Percentiles rank a stretch among this genome's conserved stretches.
These are phyloP conservation scores for Pseudoturritis turrita DNA, from an alignment of 345 rosid species.

Conservation along the genomic window DNA sequence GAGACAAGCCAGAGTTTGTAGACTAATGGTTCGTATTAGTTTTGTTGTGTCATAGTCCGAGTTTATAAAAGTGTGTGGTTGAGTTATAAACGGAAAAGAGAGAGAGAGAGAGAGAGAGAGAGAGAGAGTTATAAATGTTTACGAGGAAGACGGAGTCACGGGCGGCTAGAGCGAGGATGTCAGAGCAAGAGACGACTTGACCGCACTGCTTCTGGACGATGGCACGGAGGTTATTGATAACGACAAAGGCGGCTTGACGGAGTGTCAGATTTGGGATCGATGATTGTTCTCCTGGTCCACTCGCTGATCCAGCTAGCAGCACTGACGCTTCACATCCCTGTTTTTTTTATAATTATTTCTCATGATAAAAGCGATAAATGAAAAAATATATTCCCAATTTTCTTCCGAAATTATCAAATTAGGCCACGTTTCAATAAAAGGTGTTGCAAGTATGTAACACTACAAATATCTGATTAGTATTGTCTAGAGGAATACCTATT, in stretches of 20 bases:
- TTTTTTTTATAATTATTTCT: not conserved
- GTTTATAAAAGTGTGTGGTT: too few relatives aligned
- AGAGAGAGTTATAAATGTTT: not conserved
- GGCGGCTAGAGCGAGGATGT: slow-evolving; percentile 46
- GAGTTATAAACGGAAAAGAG: not conserved
- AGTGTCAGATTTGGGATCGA: slow-evolving; percentile 54
- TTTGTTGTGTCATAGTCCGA: too few relatives aligned
- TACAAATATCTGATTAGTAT: not conserved
- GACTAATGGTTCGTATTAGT: not conserved
- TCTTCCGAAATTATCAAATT: too few relatives aligned
- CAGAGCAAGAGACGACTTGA: slow-evolving; percentile 49
- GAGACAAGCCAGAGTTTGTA: too few relatives aligned
- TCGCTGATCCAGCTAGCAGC: slow-evolving; percentile 69
- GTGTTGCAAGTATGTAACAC: not conserved
- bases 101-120: not conserved
- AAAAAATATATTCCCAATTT: too few relatives aligned
- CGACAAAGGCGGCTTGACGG: slow-evolving; percentile 35
- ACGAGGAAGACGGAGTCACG: slow-evolving; percentile 47
- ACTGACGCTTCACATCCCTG: slow-evolving; percentile 94
- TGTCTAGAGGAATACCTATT: not conserved
- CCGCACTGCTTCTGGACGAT: slow-evolving; percentile 38
- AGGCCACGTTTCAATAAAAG: not conserved
- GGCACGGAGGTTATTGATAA: slow-evolving; percentile 40
- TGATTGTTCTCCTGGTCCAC: slow-evolving; percentile 79
- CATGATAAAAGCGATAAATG: not conserved